These are phyloP conservation scores for Avena eriantha DNA, from an alignment of 176 grass and related monocot species.

Conservation along the genomic window DNA sequence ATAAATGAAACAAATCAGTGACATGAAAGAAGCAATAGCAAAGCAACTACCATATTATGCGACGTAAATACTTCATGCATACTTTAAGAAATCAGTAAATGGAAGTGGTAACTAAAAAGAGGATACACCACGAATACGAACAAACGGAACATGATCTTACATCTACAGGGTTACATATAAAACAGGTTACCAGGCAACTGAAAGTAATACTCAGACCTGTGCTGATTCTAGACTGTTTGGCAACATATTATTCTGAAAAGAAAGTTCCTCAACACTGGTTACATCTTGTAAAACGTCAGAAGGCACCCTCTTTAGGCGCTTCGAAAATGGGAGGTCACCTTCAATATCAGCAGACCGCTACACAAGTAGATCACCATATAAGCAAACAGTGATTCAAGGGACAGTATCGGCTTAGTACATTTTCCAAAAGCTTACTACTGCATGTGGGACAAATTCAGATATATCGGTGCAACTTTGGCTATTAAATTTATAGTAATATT, in stretches of 20 bases:
- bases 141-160: neutral
- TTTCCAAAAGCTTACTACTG: slow-evolving; percentile 19
- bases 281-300: slow-evolving; percentile 91
- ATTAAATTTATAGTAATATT: neutral
- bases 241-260: slow-evolving; percentile 64
- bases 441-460: slow-evolving; percentile 26
- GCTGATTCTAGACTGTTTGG: slow-evolving; percentile 77
- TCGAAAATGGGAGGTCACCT: slow-evolving; percentile 70
- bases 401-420: slow-evolving; percentile 7
- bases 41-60: neutral
- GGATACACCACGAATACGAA: slow-evolving; percentile 10
- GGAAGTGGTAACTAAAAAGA: slow-evolving; percentile 30
- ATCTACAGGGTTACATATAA: neutral
- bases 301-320: slow-evolving; percentile 71
- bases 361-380: slow-evolving; percentile 36
- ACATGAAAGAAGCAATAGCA: slow-evolving; percentile 19
- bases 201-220: slow-evolving; percentile 56
- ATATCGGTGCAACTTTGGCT: neutral
- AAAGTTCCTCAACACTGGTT: slow-evolving; percentile 89
- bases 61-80: slow-evolving; percentile 17
- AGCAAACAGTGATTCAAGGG: slow-evolving; percentile 33
- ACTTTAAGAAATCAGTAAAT: neutral
- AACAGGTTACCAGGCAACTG: slow-evolving; percentile 26
- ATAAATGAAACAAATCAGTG: slow-evolving; percentile 41
- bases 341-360: slow-evolving; percentile 71